A percentile compares a stretch with the other conserved stretches of the same genome.
phyloP scores from a whole-genome alignment of 495 filamentous ascomycete species.

The Aspergillus ostianus region DNA sequence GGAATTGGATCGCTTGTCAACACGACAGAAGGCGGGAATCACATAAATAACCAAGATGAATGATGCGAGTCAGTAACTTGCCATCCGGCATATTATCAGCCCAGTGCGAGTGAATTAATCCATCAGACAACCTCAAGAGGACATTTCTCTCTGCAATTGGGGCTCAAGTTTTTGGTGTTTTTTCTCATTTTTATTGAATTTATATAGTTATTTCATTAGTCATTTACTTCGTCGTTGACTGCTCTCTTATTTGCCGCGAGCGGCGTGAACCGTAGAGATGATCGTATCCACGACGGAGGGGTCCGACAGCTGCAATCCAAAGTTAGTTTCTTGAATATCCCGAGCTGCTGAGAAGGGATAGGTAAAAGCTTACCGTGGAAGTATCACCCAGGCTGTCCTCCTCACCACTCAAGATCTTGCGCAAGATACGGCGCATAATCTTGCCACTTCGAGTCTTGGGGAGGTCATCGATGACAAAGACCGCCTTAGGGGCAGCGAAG shows the following conservation, averaged over 20 bases:
- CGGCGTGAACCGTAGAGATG: constrained; percentile 71
- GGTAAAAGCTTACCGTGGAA: constrained; percentile 68
- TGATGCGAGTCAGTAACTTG: constrained; percentile 2
- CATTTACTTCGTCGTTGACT: constrained; percentile 26
- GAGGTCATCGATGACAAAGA: constrained; percentile 85
- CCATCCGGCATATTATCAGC: not conserved
- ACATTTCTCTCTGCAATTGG: not conserved
- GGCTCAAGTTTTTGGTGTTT: not conserved
- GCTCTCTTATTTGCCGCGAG: constrained; percentile 49
- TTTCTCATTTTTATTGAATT: constrained; percentile 2
- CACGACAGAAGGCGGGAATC: not conserved
- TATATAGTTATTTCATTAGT: constrained; percentile 17
- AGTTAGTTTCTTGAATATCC: constrained; percentile 32
- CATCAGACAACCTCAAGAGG: not conserved
- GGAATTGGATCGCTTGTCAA: not conserved
- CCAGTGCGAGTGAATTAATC: not conserved
- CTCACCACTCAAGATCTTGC: constrained; percentile 95
- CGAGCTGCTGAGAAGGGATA: not conserved
- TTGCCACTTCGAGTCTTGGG: constrained; percentile 97
- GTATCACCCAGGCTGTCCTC: constrained; percentile 95
- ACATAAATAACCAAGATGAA: constrained; percentile 19
- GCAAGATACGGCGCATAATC: constrained; percentile 96
- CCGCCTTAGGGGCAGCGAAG: constrained; percentile 92
- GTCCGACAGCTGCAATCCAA: constrained; percentile 69
- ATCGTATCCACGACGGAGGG: constrained; percentile 87